A percentile compares a stretch with the other conserved stretches of the same genome.
These are phyloP conservation scores for Coffea humblotiana DNA, from an alignment of 305 asterid species.

Conservation along the genomic window DNA sequence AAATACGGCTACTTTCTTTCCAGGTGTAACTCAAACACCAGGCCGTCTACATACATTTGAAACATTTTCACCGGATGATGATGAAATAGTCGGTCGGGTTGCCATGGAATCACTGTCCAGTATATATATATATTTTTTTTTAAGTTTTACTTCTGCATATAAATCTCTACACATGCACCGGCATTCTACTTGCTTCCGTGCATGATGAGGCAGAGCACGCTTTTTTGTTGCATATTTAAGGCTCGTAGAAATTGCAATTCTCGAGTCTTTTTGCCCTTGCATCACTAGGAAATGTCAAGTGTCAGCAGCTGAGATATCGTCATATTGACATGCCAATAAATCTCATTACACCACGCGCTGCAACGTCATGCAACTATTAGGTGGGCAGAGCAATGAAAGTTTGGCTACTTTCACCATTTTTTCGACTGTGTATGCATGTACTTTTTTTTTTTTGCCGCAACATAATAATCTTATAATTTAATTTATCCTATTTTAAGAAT, in stretches of 20 bases:
- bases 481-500: no score
- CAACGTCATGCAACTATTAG: conserved; percentile 3
- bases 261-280: not conserved
- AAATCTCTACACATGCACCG: no score
- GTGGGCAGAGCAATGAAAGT: not conserved
- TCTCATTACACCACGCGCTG: conserved; percentile 7
- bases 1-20: not conserved
- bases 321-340: conserved; percentile 16
- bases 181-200: no score
- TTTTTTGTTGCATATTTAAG: no score
- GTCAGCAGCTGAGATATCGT: conserved; percentile 15
- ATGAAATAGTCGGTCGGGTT: conserved; percentile 25
- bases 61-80: conserved; percentile 6
- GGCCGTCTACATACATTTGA: not conserved
- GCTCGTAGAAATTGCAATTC: no score
- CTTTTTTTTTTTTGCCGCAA: no score
- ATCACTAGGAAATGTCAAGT: not conserved
- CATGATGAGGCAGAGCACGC: no score
- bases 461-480: no score
- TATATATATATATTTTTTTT: no score
- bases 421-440: not conserved
- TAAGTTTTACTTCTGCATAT: no score
- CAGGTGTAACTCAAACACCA: not conserved
- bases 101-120: not conserved
- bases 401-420: not conserved